These are phyloP conservation scores for Amaranthus hypochondriacus DNA, from an alignment of 148 eudicot genomes.

Conservation along the genomic window DNA sequence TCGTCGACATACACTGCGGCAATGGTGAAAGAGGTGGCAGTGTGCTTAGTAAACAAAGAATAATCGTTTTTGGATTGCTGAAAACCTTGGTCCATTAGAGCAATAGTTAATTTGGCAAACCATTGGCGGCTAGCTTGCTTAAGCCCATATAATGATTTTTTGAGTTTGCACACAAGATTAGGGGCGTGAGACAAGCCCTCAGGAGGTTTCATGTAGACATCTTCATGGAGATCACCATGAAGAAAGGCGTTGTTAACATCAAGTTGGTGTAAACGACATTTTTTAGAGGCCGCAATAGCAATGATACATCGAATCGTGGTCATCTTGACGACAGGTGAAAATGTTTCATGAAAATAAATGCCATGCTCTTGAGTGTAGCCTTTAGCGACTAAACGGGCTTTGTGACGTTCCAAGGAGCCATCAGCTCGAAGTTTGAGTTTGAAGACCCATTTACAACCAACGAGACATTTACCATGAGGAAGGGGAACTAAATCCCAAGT, in stretches of 20 bases:
- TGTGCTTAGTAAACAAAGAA: too few species aligned
- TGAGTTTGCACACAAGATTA: not conserved
- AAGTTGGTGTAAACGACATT: not conserved
- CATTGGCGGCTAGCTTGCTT: not conserved
- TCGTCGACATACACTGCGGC: not conserved
- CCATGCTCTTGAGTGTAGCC: too few species aligned
- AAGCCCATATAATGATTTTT: slow-evolving; percentile 3
- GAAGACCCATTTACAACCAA: not conserved
- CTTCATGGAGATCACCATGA: not conserved
- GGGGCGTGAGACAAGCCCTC: not conserved
- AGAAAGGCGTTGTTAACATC: too few species aligned
- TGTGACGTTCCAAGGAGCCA: too few species aligned
- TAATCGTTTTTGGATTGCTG: too few species aligned
- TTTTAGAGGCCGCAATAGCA: not conserved
- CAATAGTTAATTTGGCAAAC: too few species aligned
- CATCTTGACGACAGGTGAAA: slow-evolving; percentile 6
- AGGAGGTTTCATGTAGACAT: slow-evolving; percentile 1
- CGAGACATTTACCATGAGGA: not conserved
- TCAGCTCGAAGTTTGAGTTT: not conserved
- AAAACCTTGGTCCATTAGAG: too few species aligned
- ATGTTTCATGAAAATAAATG: not conserved
- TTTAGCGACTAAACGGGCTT: too few species aligned
- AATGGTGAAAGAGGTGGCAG: too few species aligned
- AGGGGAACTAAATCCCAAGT: not conserved
- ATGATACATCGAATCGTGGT: not conserved